A percentile compares a stretch with the other conserved stretches of the same genome.
Evolutionary conservation across 257 asterid genomes (phyloP).

Genomic region (Fraxinus pennsylvanica): DNA sequence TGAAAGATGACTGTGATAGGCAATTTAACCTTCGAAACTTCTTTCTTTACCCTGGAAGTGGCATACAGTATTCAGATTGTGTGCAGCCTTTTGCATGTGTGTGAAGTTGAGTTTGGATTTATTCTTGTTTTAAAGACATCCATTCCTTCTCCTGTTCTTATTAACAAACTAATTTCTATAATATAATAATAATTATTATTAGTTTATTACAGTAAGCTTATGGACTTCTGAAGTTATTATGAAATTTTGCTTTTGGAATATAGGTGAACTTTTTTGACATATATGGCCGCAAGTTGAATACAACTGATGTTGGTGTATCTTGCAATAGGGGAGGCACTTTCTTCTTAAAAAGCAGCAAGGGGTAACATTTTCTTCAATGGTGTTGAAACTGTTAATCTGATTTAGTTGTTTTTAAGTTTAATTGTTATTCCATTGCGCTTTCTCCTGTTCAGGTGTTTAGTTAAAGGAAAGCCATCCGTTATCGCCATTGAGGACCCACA

Average conservation of each 20-base stretch:
- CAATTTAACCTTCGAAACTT: background rate
- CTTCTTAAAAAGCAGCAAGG: slow-evolving; percentile 64
- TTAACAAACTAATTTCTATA: background rate
- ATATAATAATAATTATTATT: background rate
- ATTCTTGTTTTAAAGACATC: background rate
- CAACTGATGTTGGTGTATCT: slow-evolving; percentile 84
- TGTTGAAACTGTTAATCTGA: background rate
- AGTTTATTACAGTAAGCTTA: background rate
- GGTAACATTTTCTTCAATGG: slow-evolving; percentile 47
- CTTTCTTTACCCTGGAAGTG: background rate
- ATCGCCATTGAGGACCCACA: slow-evolving; percentile 95
- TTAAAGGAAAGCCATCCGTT: slow-evolving; percentile 55
- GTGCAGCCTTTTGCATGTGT: background rate
- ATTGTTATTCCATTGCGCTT: slow-evolving; percentile 7
- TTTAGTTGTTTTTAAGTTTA: slow-evolving; percentile 7
- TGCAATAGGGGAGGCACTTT: slow-evolving; percentile 75
- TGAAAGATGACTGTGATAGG: background rate
- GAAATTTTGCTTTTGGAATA: slow-evolving; percentile 10
- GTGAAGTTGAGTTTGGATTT: background rate
- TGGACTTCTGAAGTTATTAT: slow-evolving; percentile 23
- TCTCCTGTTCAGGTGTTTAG: slow-evolving; percentile 56
- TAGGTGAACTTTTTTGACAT: slow-evolving; percentile 88
- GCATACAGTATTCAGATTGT: background rate
- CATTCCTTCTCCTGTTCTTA: background rate
- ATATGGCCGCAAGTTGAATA: slow-evolving; percentile 86